These are phyloP conservation scores for Abeoforma whisleri DNA, from an alignment of 78 protist species.

Conservation along the genomic window DNA sequence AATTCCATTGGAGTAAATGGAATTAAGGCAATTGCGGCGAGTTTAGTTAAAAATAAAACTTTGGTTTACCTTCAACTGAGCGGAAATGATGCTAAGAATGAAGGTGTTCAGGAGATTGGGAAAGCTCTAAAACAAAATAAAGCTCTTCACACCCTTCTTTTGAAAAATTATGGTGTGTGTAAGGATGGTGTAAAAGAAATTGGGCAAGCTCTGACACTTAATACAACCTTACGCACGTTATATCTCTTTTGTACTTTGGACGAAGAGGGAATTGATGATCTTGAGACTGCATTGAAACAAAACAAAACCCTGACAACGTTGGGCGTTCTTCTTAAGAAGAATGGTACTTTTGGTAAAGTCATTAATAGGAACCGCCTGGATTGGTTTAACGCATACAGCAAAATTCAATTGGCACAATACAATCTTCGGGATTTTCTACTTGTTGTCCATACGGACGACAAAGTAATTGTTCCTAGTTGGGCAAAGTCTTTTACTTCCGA, in stretches of 20 bases:
- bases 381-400: too few relatives aligned
- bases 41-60: not conserved
- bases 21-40: not conserved
- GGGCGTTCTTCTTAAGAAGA: not conserved
- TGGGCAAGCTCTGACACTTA: not conserved
- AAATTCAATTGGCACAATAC: too few relatives aligned
- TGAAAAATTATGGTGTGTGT: not conserved
- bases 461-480: too few relatives aligned
- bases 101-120: not conserved
- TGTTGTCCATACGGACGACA: too few relatives aligned
- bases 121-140: not conserved
- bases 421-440: too few relatives aligned
- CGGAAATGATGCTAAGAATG: not conserved
- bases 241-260: too few relatives aligned
- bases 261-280: not conserved
- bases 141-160: not conserved
- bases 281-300: not conserved
- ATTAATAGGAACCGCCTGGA: too few relatives aligned
- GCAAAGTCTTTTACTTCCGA: too few relatives aligned
- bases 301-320: not conserved
- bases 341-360: not conserved
- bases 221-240: not conserved
- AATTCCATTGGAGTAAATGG: not conserved
- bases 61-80: not conserved
- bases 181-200: not conserved